phyloP scores from a whole-genome alignment of 768 basidiomycete species.

The Boletus sp. region DNA sequence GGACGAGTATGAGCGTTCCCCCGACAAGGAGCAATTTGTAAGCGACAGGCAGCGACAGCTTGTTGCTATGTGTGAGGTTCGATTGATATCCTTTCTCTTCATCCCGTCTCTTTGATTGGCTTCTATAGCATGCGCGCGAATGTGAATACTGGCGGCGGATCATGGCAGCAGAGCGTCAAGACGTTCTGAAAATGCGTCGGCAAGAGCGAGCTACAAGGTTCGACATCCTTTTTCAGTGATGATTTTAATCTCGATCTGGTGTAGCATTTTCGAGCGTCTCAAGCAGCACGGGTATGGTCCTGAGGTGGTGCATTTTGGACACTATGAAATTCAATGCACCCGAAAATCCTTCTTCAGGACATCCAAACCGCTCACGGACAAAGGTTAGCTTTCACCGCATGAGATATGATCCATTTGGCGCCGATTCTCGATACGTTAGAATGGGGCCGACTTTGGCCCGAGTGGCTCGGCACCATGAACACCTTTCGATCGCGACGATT shows the following conservation, averaged over 20 bases:
- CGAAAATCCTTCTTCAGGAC: not conserved
- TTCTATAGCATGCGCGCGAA: not conserved
- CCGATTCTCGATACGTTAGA: not conserved
- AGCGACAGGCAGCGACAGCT: not conserved
- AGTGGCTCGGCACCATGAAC: constrained; percentile 2
- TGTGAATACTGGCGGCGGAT: not conserved
- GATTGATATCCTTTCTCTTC: not conserved
- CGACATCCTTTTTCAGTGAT: not conserved
- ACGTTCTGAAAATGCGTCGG: not conserved
- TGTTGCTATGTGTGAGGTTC: not conserved
- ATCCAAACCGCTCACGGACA: constrained; percentile 9
- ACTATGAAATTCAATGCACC: not conserved
- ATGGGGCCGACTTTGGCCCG: constrained; percentile 12
- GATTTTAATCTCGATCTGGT: not conserved
- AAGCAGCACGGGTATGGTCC: constrained; percentile 1
- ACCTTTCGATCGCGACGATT: not conserved
- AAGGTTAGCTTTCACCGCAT: not conserved
- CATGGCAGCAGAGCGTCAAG: not conserved
- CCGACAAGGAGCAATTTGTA: constrained; percentile 3
- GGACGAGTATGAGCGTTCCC: not conserved
- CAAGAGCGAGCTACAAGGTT: not conserved
- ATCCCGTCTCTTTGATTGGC: not conserved
- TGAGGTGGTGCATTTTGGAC: not conserved
- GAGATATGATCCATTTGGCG: not conserved
- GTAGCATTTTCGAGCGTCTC: constrained; percentile 10